Percentiles rank a stretch among this genome's conserved stretches.
phyloP scores from a whole-genome alignment of 495 filamentous ascomycete species.

The Penicillium odoratum region DNA sequence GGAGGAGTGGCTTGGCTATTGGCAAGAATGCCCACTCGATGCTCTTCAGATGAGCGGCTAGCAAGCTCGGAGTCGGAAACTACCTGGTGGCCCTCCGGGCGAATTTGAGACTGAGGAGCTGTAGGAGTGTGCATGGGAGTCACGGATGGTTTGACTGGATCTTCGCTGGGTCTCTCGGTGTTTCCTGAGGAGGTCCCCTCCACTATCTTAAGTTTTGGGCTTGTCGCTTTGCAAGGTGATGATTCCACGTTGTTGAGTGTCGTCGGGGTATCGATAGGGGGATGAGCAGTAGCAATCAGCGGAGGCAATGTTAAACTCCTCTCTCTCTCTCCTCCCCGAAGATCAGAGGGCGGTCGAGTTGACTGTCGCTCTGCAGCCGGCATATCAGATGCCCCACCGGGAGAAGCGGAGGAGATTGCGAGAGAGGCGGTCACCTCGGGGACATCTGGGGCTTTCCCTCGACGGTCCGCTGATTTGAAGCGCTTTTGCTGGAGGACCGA shows the following conservation, averaged over 20 bases:
- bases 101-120: slow-evolving; percentile 57
- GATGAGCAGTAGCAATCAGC: slow-evolving; percentile 43
- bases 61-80: slow-evolving; percentile 76
- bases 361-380: slow-evolving; percentile 10
- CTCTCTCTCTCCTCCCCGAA: slow-evolving; percentile 62
- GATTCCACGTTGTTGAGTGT: slow-evolving; percentile 76
- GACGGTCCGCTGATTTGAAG: slow-evolving; percentile 43
- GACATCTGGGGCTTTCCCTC: slow-evolving; percentile 25
- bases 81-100: slow-evolving; percentile 65
- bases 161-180: slow-evolving; percentile 12
- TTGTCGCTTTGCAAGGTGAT: slow-evolving; percentile 59
- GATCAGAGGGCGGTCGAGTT: slow-evolving; percentile 15
- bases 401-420: slow-evolving; percentile 16
- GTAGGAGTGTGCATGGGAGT: slow-evolving; percentile 53
- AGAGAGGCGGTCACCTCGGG: slow-evolving; percentile 7
- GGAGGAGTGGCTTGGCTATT: slow-evolving; percentile 64
- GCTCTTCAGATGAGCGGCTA: slow-evolving; percentile 59
- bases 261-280: slow-evolving; percentile 61
- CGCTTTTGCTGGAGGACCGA: slow-evolving; percentile 60
- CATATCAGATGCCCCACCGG: slow-evolving; percentile 19
- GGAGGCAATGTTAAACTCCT: slow-evolving; percentile 7
- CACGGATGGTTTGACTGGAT: slow-evolving; percentile 34
- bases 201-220: slow-evolving; percentile 45
- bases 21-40: slow-evolving; percentile 65
- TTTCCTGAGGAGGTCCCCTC: slow-evolving; percentile 25